Conservation (phyloP, 345 rosid species). For the Dipteronia sinensis region DNA sequence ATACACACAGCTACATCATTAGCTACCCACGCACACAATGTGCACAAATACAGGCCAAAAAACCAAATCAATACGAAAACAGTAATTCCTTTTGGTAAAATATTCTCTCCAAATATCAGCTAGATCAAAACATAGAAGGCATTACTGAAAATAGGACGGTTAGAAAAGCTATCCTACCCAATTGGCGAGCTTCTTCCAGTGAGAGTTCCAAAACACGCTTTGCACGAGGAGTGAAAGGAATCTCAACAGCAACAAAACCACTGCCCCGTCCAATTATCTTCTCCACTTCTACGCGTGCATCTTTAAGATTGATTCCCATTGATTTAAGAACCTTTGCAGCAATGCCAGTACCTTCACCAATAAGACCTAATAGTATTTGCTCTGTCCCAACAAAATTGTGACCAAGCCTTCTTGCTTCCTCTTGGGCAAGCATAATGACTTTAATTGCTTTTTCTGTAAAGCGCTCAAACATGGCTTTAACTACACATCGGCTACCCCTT, state of each 20-base stretch:
- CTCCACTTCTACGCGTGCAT: constrained; percentile 96
- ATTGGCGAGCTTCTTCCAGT: constrained; percentile 91
- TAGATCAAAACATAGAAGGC: neutral
- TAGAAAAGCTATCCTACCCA: constrained; percentile 46
- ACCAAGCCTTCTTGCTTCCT: constrained; percentile 94
- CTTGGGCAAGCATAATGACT: constrained; percentile 96
- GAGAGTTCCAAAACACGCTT: constrained; percentile 94
- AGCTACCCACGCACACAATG: neutral
- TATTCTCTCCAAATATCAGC: neutral
- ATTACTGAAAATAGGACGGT: neutral
- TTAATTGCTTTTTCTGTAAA: constrained; percentile 95
- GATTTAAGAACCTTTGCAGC: constrained; percentile 96
- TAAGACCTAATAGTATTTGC: constrained; percentile 84
- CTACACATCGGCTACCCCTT: constrained; percentile 48
- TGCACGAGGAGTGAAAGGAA: constrained; percentile 98
- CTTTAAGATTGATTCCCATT: constrained; percentile 95
- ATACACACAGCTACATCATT: neutral
- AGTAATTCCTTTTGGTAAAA: neutral
- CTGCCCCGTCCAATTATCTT: constrained; percentile 96
- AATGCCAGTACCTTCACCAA: constrained; percentile 96
- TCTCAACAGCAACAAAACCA: constrained; percentile 95
- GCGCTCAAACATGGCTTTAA: constrained; percentile 91
- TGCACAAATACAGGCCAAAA: neutral
- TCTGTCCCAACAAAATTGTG: constrained; percentile 98
- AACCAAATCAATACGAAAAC: neutral